Evolutionary conservation across 1,284 basidiomycete genomes (phyloP).

Genomic region (Ceratobasidium sp.): DNA sequence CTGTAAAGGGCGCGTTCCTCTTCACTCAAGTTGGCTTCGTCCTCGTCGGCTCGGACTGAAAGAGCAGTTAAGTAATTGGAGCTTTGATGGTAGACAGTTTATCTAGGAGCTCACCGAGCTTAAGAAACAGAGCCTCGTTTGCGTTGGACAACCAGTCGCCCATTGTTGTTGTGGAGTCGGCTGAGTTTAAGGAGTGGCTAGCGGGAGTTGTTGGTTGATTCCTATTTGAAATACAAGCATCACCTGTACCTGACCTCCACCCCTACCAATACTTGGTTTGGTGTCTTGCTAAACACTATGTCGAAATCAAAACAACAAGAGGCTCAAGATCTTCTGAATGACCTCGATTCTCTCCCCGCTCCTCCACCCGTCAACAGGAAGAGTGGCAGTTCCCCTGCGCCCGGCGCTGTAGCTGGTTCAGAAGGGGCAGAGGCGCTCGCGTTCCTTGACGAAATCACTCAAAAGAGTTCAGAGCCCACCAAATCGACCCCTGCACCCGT

Average conservation of each 20-base stretch:
- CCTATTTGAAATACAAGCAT: conserved; percentile 24
- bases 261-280: neutral
- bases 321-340: conserved; percentile 89
- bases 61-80: neutral
- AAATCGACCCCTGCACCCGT: conserved; percentile 68
- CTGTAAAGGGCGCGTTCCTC: conserved; percentile 69
- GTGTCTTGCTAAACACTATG: neutral
- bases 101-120: conserved; percentile 67
- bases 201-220: conserved; percentile 8
- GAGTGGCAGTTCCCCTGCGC: conserved; percentile 45
- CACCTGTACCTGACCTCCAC: conserved; percentile 6
- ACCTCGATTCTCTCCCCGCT: conserved; percentile 80
- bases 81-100: neutral
- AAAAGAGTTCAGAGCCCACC: conserved; percentile 83
- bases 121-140: conserved; percentile 80
- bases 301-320: conserved; percentile 87
- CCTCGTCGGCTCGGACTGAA: conserved; percentile 72
- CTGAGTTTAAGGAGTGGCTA: conserved; percentile 12
- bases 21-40: conserved; percentile 67
- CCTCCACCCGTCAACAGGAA: conserved; percentile 51
- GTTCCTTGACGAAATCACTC: conserved; percentile 94
- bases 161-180: conserved; percentile 40
- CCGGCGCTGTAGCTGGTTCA: conserved; percentile 60
- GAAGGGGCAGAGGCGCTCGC: conserved; percentile 86
- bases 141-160: conserved; percentile 64